Percentiles rank a stretch among this genome's conserved stretches.
Evolutionary conservation across 352 stramenopile genomes (phyloP).

Genomic region (Globisporangium irregulare): DNA sequence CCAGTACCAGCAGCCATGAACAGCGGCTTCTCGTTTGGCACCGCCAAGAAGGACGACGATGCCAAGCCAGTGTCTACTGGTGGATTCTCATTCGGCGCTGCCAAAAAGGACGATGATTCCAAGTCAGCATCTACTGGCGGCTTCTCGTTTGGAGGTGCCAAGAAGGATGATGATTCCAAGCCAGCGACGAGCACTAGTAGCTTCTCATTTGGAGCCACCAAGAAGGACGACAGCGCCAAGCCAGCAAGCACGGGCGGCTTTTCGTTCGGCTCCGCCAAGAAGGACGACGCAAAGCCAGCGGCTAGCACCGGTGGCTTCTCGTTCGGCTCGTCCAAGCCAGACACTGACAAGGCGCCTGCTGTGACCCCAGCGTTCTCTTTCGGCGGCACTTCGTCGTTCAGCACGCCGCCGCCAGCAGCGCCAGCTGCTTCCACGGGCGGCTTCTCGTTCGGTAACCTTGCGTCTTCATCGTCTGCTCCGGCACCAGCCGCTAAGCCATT

Average conservation of each 20-base stretch:
- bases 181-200: conserved; percentile 15
- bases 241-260: conserved; percentile 26
- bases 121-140: conserved; percentile 21
- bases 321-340: conserved; percentile 19
- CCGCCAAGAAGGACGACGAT: conserved; percentile 12
- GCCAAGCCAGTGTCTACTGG: conserved; percentile 17
- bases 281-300: conserved; percentile 12
- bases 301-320: conserved; percentile 28
- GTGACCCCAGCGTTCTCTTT: conserved; percentile 3
- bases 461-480: neutral
- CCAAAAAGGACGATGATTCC: conserved; percentile 14
- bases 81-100: conserved; percentile 41
- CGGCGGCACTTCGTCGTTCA: conserved; percentile 7
- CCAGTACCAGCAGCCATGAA: conserved; percentile 13
- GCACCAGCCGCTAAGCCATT: conserved; percentile 25
- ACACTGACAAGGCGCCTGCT: neutral
- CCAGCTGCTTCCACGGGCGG: neutral
- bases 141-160: conserved; percentile 41
- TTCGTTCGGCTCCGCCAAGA: conserved; percentile 35
- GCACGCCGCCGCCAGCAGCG: neutral
- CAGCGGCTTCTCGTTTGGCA: conserved; percentile 34
- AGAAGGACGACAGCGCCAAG: conserved; percentile 10
- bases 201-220: conserved; percentile 47
- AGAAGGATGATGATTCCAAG: conserved; percentile 8
- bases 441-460: conserved; percentile 16